Percentiles rank a stretch among this genome's conserved stretches.
Conservation (phyloP, 1,284 basidiomycete genomes). For the Austroboletus rostrupii region DNA sequence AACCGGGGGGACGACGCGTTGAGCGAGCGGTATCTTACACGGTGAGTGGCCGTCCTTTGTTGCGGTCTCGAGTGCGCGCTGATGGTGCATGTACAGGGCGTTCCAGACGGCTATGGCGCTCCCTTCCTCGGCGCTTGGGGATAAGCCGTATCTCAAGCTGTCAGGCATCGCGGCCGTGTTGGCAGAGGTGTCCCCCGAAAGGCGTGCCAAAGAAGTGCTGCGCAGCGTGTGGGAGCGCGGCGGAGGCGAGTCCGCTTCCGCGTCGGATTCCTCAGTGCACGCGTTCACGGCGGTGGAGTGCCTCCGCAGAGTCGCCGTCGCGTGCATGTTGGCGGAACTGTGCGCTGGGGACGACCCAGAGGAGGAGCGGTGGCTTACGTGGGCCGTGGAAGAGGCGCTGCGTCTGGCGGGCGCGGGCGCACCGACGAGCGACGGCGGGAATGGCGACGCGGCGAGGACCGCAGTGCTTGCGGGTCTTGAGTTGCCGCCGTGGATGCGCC, state of each 20-base stretch:
- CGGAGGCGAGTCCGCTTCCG: neutral
- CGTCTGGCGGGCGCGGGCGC: slow-evolving; percentile 33
- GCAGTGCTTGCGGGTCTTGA: slow-evolving; percentile 47
- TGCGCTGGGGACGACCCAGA: slow-evolving; percentile 36
- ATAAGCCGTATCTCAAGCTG: slow-evolving; percentile 60
- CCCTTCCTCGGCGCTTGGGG: slow-evolving; percentile 44
- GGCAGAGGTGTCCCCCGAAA: slow-evolving; percentile 56
- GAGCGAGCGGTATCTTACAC: slow-evolving; percentile 50
- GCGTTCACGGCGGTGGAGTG: slow-evolving; percentile 42
- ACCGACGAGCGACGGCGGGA: neutral
- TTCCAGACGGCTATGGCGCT: slow-evolving; percentile 53
- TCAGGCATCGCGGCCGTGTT: slow-evolving; percentile 68
- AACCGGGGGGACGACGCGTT: slow-evolving; percentile 54
- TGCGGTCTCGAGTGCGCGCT: neutral
- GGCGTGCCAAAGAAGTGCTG: slow-evolving; percentile 54
- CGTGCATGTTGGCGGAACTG: slow-evolving; percentile 65
- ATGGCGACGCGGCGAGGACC: neutral
- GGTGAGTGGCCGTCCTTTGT: slow-evolving; percentile 40
- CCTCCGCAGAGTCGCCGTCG: slow-evolving; percentile 59
- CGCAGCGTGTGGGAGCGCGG: slow-evolving; percentile 37
- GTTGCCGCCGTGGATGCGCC: slow-evolving; percentile 59
- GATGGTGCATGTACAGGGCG: slow-evolving; percentile 44
- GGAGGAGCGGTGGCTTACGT: slow-evolving; percentile 58
- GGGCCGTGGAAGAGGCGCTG: slow-evolving; percentile 61
- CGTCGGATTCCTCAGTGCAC: slow-evolving; percentile 23